phyloP scores from a whole-genome alignment of 192 early-diverging fungal genomes.

The Rhizophagus clarus region DNA sequence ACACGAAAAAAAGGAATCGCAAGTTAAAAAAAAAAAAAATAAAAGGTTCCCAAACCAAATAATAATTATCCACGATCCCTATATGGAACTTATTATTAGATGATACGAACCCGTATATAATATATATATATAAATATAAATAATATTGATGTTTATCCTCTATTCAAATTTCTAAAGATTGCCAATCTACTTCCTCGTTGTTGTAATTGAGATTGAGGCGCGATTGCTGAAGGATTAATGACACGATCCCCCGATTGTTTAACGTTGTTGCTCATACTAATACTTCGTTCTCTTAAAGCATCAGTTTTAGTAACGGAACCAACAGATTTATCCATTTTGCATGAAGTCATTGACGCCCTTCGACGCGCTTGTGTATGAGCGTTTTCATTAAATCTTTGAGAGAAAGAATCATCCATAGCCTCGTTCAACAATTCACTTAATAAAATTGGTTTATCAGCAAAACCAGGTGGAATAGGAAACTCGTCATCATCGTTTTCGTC shows the following conservation, averaged over 20 bases:
- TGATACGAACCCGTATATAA: background rate
- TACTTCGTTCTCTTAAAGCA: background rate
- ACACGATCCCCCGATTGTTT: background rate
- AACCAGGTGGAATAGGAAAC: background rate
- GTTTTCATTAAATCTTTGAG: background rate
- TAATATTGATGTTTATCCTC: background rate
- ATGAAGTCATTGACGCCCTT: background rate
- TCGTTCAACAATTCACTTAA: constrained; percentile 1
- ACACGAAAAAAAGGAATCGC: background rate
- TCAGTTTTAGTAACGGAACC: background rate
- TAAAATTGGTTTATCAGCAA: background rate
- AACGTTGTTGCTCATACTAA: background rate
- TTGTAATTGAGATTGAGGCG: background rate
- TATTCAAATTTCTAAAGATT: constrained; percentile 18
- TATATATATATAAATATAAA: background rate
- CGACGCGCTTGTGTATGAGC: background rate
- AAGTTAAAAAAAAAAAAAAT: background rate
- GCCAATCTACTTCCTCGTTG: constrained; percentile 5
- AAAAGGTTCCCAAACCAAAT: background rate
- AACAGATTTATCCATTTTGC: background rate
- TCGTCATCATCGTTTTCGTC: background rate
- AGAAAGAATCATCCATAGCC: background rate
- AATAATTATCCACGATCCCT: background rate
- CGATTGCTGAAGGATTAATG: background rate
- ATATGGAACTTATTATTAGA: background rate